Base-by-base conservation (phyloP, 208 protist species). In the Naegleria fowleri region DNA sequence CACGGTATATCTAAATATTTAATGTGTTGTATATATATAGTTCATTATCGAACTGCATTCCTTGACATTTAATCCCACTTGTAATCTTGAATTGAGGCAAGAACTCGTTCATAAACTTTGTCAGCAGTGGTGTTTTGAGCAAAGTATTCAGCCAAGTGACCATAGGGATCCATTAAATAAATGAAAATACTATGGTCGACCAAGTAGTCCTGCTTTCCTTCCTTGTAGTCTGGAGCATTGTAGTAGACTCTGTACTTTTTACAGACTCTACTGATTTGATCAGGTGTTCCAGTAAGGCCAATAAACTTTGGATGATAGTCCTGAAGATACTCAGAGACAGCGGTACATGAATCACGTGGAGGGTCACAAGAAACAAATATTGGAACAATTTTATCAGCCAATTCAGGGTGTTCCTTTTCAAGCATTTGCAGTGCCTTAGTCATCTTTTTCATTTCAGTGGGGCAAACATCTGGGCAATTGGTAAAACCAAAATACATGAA, bases 401-500 rank as follows among this genome's bases (percentile, higher is more conserved):
- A 33, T 19, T 94, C 95, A 2, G 96, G 92, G 75, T 96, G 95
- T 92, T 95, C 94, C 16, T 48, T 33, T 92, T 97, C 95, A 5
- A 98, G 52, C 52, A 93, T 92, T 1, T 93, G 88, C 41, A 98
- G 93, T 15, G 97, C 96, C 33, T 94, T 94, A 29, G 94, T 94
- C 93, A 99, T 95, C 93, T 98, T 98, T 7, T 96, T 94, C 94
- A 99, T 96, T 93, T 98, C 97, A 59, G 96, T 95, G 58, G 98
- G 98, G 92, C 98, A 99, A 76, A 99, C 95, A 92, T 99, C 98
- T 7, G 98, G 98, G 93, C 98, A 99, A 93, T 97, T 97, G 5
- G 97, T 98, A 93, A 99, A 99, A 67, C 98, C 98, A 94, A 99
- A 99, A 93, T 99, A 99, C 40, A 99, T 95, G 83, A 98, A 96